These are phyloP conservation scores for Lanmaoa rubissima DNA, from an alignment of 768 basidiomycete species.

Conservation along the genomic window DNA sequence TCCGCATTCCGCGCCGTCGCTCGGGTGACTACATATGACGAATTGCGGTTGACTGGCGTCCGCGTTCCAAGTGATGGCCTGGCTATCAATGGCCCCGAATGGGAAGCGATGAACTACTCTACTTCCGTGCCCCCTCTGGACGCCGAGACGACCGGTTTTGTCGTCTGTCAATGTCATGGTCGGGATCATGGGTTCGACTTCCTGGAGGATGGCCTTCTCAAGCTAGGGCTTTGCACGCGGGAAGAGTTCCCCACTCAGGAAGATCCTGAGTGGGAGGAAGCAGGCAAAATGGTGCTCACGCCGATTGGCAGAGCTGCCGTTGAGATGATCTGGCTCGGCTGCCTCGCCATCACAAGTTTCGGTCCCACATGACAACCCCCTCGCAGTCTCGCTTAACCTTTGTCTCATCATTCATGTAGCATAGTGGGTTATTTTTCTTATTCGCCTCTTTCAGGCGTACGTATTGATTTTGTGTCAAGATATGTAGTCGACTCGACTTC, in stretches of 20 bases:
- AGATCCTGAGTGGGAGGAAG: conserved; percentile 38
- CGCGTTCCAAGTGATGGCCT: conserved; percentile 72
- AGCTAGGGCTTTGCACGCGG: conserved; percentile 61
- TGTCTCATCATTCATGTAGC: conserved; percentile 5
- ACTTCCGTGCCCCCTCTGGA: conserved; percentile 32
- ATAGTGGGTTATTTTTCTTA: conserved; percentile 9
- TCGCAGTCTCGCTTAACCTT: not conserved
- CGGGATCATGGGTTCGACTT: conserved; percentile 74
- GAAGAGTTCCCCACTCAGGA: conserved; percentile 20
- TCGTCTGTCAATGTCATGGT: conserved; percentile 59
- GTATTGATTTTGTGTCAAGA: not conserved
- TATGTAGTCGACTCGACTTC: not conserved
- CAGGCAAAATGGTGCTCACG: conserved; percentile 42
- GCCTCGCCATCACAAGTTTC: conserved; percentile 49
- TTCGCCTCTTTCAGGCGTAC: not conserved
- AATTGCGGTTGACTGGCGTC: conserved; percentile 70
- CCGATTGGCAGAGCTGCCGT: conserved; percentile 49
- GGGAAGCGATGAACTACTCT: conserved; percentile 41
- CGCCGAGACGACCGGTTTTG: conserved; percentile 38
- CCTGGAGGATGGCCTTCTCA: conserved; percentile 71
- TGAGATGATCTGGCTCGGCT: conserved; percentile 56
- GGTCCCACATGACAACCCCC: conserved; percentile 16
- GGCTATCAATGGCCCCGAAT: conserved; percentile 62
- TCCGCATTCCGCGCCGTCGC: conserved; percentile 71
- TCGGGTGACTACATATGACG: conserved; percentile 67